Percentiles rank a stretch among this genome's conserved stretches.
These are phyloP conservation scores for Aspergillus coremiiformis DNA, from an alignment of 495 filamentous ascomycete species.

Conservation along the genomic window DNA sequence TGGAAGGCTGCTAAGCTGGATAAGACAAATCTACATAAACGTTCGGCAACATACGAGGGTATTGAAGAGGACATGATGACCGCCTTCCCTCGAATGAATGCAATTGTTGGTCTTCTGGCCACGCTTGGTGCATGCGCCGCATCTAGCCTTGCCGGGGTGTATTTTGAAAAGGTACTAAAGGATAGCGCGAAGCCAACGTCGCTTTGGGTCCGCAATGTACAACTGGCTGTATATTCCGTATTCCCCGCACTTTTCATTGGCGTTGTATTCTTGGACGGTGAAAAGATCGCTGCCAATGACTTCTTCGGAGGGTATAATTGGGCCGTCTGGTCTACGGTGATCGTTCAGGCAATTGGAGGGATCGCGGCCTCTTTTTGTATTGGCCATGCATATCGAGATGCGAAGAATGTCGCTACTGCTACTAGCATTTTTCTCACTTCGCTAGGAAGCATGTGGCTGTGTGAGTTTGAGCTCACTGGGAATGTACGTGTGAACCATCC, in stretches of 20 bases:
- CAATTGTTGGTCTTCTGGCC: conserved; percentile 66
- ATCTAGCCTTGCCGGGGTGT: conserved; percentile 79
- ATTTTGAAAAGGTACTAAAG: conserved; percentile 93
- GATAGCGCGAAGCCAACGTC: conserved; percentile 62
- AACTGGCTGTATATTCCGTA: conserved; percentile 85
- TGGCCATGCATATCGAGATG: conserved; percentile 57
- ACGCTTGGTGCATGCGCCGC: conserved; percentile 68
- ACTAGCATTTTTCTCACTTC: conserved; percentile 83
- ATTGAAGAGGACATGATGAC: conserved; percentile 72
- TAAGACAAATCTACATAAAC: conserved; percentile 43
- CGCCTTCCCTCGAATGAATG: conserved; percentile 60
- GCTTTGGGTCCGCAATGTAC: conserved; percentile 89
- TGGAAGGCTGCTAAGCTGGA: conserved; percentile 40
- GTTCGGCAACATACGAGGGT: conserved; percentile 95
- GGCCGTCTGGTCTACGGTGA: conserved; percentile 80
- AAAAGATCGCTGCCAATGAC: conserved; percentile 70
- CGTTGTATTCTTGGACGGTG: conserved; percentile 78
- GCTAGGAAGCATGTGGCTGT: conserved; percentile 75
- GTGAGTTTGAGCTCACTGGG: conserved; percentile 64
- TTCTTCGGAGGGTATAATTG: conserved; percentile 92
- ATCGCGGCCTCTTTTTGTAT: conserved; percentile 77
- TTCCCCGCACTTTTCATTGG: conserved; percentile 82
- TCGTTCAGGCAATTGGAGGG: conserved; percentile 76
- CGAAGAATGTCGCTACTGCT: conserved; percentile 87
- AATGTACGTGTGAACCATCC: conserved; percentile 51